A percentile compares a stretch with the other conserved stretches of the same genome.
Conservation (phyloP, 768 basidiomycete species). For the Pulveroboletus sp. region DNA sequence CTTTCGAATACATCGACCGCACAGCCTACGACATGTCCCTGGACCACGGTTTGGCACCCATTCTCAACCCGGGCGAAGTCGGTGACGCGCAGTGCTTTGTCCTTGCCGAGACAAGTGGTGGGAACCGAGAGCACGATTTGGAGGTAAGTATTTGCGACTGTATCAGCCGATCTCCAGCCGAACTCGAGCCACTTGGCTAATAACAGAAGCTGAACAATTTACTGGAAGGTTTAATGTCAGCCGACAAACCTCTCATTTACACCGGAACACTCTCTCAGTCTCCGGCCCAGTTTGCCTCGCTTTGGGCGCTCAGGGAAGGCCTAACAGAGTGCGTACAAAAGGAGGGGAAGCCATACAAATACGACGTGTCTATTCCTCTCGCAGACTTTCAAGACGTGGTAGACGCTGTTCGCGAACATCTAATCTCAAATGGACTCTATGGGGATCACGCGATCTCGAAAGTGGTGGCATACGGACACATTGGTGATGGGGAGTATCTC, state of each 20-base stretch:
- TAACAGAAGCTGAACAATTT: conserved; percentile 82
- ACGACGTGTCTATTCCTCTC: conserved; percentile 89
- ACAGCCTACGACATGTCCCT: conserved; percentile 82
- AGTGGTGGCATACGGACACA: conserved; percentile 93
- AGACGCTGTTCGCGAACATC: conserved; percentile 70
- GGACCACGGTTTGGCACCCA: conserved; percentile 77
- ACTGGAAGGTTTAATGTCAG: conserved; percentile 73
- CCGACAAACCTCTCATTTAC: conserved; percentile 72
- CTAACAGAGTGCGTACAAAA: conserved; percentile 91
- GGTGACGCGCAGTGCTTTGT: conserved; percentile 85
- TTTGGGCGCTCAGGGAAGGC: conserved; percentile 92
- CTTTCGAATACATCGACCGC: conserved; percentile 95
- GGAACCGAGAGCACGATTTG: conserved; percentile 89
- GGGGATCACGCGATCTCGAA: conserved; percentile 73
- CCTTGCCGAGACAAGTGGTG: conserved; percentile 92
- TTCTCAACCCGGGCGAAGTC: conserved; percentile 70
- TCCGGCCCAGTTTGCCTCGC: conserved; percentile 80
- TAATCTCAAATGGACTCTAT: conserved; percentile 67
- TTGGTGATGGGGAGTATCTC: conserved; percentile 80
- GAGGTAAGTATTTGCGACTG: conserved; percentile 51
- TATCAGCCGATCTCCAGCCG: conserved; percentile 9
- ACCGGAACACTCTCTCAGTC: conserved; percentile 93
- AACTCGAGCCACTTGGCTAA: background rate
- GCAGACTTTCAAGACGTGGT: conserved; percentile 85
- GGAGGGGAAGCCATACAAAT: conserved; percentile 95